A percentile compares a stretch with the other conserved stretches of the same genome.
Evolutionary conservation across 192 early-diverging fungal genomes (phyloP).

Genomic region (Rhizophagus sp.): DNA sequence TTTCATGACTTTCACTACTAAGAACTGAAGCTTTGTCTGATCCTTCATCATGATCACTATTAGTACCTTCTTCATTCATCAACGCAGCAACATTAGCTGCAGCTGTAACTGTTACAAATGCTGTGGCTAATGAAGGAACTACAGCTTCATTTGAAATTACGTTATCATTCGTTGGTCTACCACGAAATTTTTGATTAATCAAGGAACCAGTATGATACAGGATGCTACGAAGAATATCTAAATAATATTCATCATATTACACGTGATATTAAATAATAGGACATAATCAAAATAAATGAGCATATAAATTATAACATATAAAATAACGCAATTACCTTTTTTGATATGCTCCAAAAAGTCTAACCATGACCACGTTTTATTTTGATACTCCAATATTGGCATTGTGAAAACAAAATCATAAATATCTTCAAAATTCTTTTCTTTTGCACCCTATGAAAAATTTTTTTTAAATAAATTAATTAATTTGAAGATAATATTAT

Average conservation of each 20-base stretch:
- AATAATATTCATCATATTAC: neutral
- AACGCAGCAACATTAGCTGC: neutral
- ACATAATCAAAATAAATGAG: too few species aligned
- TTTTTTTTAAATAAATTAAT: neutral
- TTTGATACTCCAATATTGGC: conserved; percentile 78
- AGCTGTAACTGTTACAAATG: neutral
- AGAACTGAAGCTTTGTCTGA: conserved; percentile 22
- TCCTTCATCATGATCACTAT: neutral
- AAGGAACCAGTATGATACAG: conserved; percentile 4
- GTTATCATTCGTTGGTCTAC: neutral
- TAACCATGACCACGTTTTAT: conserved; percentile 81
- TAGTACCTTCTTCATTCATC: neutral
- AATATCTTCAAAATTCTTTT: conserved; percentile 78
- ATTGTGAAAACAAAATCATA: conserved; percentile 70
- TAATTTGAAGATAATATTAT: neutral
- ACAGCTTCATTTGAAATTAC: neutral
- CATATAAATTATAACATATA: neutral
- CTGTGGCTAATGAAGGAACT: neutral
- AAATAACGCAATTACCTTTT: conserved; percentile 49
- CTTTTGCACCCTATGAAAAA: conserved; percentile 63
- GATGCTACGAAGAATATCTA: conserved; percentile 16
- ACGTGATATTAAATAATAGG: neutral
- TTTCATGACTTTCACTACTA: conserved; percentile 16
- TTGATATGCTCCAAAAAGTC: conserved; percentile 70
- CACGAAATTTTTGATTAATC: conserved; percentile 13